Evolutionary conservation across 2,329 filamentous ascomycete genomes (phyloP), one percentile per base, ranked within the genome.

Genomic region (Epichloe coenophiala): DNA sequence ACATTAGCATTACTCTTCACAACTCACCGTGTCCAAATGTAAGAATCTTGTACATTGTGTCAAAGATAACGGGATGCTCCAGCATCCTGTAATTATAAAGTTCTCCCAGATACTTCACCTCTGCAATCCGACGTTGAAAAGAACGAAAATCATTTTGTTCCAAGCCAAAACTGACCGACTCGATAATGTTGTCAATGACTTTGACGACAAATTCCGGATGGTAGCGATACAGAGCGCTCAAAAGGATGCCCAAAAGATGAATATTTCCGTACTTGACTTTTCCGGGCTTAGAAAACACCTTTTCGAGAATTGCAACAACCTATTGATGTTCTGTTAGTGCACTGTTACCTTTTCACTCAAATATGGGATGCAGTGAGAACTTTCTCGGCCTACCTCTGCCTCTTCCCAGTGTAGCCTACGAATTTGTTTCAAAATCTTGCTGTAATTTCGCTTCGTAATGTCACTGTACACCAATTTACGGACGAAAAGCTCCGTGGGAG

Each of bases 211-310:
- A 98, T 11, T 84, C 82, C 51, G 90, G 86, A 58, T 98, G 93
- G 59, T 97, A 94, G 13, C 90, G 83, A 63, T 94, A 90, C 41
- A 98, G 75, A 1, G 89, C 88, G 54, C 88, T 87, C 39, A 95
- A 78, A 27, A 97, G 80, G 52, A 95, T 91, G 2, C 90, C 89
- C 47, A 98, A 78, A 47, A 97, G 79, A 65, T 97, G 88, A 56
- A 98, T 88, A 62, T 95, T 97, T 61, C 90, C 90, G 68, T 94
- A 98, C 66, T 95, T 96, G 68, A 98, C 88, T 70, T 96, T 97
- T 45, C 87, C 88, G 12, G 94, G 93, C 64, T 95, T 96, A 48
- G 89, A 88, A 64, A 97, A 98, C 42, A 96, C 83, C 65, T 94
- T 95, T 62, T 89, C 84, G 23, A 96, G 70, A 47, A 90, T 81